Conservation (phyloP, 2,329 filamentous ascomycete species). For the Penicillium corylophilum region DNA sequence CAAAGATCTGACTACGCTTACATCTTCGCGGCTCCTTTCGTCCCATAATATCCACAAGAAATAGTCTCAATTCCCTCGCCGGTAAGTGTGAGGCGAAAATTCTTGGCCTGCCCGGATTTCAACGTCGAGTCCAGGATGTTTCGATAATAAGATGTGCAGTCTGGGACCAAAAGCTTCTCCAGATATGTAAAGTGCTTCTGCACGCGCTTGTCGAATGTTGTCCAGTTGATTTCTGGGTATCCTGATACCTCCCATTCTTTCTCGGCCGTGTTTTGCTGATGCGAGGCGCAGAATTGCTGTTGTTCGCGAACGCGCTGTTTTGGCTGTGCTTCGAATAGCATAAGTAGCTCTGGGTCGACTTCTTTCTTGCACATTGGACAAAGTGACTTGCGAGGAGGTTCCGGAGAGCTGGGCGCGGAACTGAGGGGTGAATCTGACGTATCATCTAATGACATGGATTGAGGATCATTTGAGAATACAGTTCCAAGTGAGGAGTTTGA, state of each 20-base stretch:
- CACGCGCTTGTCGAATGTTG: slow-evolving; percentile 59
- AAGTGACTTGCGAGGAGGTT: slow-evolving; percentile 25
- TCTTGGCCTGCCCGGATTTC: slow-evolving; percentile 58
- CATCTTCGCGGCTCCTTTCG: slow-evolving; percentile 69
- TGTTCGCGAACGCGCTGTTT: slow-evolving; percentile 38
- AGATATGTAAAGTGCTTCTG: slow-evolving; percentile 56
- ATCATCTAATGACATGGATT: slow-evolving; percentile 21
- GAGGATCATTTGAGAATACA: slow-evolving; percentile 20
- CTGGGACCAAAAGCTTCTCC: slow-evolving; percentile 57
- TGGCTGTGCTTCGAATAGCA: slow-evolving; percentile 47
- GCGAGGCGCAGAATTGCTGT: slow-evolving; percentile 60
- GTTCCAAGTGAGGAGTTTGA: slow-evolving; percentile 31
- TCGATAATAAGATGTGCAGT: slow-evolving; percentile 59
- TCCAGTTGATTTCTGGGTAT: slow-evolving; percentile 74
- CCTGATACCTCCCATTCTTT: slow-evolving; percentile 51
- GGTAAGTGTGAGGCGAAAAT: slow-evolving; percentile 55
- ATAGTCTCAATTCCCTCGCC: slow-evolving; percentile 52
- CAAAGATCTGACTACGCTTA: slow-evolving; percentile 36
- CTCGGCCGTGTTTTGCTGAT: slow-evolving; percentile 58
- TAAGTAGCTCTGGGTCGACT: slow-evolving; percentile 58
- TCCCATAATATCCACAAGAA: slow-evolving; percentile 80
- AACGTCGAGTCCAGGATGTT: slow-evolving; percentile 56
- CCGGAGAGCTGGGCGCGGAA: slow-evolving; percentile 32
- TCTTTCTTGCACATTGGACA: slow-evolving; percentile 68
- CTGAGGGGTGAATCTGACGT: slow-evolving; percentile 29